These are phyloP conservation scores for Mycosphaerella sp. DNA, from an alignment of 2,329 filamentous ascomycete species.

Conservation along the genomic window DNA sequence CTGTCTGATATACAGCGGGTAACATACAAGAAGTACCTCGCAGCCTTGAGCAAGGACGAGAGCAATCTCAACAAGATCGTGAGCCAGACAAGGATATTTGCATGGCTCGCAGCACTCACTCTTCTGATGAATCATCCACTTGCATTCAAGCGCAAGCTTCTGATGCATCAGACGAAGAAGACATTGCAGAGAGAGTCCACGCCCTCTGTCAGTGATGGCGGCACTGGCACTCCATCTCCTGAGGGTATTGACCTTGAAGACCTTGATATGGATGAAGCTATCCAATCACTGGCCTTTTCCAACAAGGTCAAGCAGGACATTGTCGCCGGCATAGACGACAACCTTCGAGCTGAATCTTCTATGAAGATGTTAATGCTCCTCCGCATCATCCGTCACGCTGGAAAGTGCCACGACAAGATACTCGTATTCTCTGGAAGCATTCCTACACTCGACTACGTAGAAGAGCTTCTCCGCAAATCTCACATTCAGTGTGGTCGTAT, in stretches of 20 bases:
- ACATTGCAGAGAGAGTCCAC: slow-evolving; percentile 1
- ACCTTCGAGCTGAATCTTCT: slow-evolving; percentile 51
- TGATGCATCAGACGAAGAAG: slow-evolving; percentile 31
- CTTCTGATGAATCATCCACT: slow-evolving; percentile 55
- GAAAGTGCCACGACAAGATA: slow-evolving; percentile 60
- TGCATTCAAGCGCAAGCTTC: slow-evolving; percentile 47
- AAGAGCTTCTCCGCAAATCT: slow-evolving; percentile 48
- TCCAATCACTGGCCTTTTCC: slow-evolving; percentile 33
- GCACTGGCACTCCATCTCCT: slow-evolving; percentile 9
- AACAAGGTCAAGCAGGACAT: slow-evolving; percentile 34
- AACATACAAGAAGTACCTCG: slow-evolving; percentile 55
- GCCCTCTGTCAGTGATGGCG: slow-evolving; percentile 13
- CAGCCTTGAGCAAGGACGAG: slow-evolving; percentile 36
- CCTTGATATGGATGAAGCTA: slow-evolving; percentile 26
- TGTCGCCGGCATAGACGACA: slow-evolving; percentile 30
- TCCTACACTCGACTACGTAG: slow-evolving; percentile 62
- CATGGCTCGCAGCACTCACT: slow-evolving; percentile 49
- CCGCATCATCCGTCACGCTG: slow-evolving; percentile 62
- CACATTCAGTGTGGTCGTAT: slow-evolving; percentile 51
- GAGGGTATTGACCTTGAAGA: slow-evolving; percentile 22
- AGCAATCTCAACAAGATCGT: neutral
- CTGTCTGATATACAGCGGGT: slow-evolving; percentile 58
- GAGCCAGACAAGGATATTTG: slow-evolving; percentile 39
- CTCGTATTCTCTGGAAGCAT: slow-evolving; percentile 74
- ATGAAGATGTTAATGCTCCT: slow-evolving; percentile 63